phyloP scores from a whole-genome alignment of 2,329 filamentous ascomycete genomes.

The Beauveria sp. region DNA sequence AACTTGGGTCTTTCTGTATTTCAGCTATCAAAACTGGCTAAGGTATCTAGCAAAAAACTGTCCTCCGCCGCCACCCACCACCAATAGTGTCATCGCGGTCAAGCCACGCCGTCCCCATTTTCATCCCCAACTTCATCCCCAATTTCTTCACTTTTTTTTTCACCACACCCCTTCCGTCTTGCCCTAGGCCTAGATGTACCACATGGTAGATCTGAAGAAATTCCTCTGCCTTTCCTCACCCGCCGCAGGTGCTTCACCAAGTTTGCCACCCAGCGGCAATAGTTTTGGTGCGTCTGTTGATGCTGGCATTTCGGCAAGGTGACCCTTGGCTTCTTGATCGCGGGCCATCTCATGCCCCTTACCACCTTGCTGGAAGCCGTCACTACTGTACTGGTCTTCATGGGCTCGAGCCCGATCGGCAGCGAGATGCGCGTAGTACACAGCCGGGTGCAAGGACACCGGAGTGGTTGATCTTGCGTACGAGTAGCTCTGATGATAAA shows the following conservation, averaged over 20 bases:
- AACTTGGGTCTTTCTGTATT: neutral
- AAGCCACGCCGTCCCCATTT: neutral
- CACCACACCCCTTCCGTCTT: neutral
- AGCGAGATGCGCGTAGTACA: constrained; percentile 94
- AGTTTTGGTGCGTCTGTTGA: constrained; percentile 22
- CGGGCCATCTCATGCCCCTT: constrained; percentile 35
- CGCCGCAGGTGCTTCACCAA: constrained; percentile 14
- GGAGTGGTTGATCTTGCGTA: constrained; percentile 89
- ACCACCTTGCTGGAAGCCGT: constrained; percentile 35
- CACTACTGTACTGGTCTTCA: constrained; percentile 43
- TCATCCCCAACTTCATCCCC: neutral
- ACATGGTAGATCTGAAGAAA: constrained; percentile 35
- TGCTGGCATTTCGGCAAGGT: constrained; percentile 18
- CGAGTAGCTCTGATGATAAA: constrained; percentile 92
- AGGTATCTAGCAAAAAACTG: constrained; percentile 3
- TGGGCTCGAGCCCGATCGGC: constrained; percentile 74
- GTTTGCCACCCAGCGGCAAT: constrained; percentile 24
- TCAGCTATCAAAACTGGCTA: neutral
- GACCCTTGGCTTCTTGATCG: constrained; percentile 33
- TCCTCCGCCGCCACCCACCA: constrained; percentile 10
- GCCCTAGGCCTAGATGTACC: constrained; percentile 30
- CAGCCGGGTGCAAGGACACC: constrained; percentile 78
- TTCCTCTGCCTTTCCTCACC: constrained; percentile 26
- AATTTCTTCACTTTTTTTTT: neutral
- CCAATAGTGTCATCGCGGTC: constrained; percentile 3